Conservation (phyloP, 139 green algal genomes). For the Penium margaritaceum region DNA sequence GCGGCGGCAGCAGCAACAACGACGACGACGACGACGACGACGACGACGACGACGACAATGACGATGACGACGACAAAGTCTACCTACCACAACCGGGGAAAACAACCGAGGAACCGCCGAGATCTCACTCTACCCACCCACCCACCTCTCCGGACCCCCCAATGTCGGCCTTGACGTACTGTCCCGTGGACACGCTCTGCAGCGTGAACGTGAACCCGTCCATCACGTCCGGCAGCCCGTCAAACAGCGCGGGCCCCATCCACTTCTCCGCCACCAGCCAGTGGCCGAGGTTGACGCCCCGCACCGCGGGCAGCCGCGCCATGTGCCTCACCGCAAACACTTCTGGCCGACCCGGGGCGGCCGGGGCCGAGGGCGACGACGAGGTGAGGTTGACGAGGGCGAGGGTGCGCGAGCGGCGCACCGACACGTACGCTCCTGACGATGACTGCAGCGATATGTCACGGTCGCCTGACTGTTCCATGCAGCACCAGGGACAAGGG, state of each 20-base stretch:
- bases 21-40: no score
- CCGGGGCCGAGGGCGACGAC: not conserved
- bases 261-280: slow-evolving; percentile 30
- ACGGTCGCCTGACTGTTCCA: not conserved
- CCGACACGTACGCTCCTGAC: not conserved
- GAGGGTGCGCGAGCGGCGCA: not conserved
- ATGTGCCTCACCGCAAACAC: slow-evolving; percentile 15
- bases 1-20: no score
- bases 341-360: not conserved
- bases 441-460: not conserved
- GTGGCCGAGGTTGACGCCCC: slow-evolving; percentile 23
- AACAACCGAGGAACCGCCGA: no score
- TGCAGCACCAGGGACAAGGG: not conserved
- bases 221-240: slow-evolving; percentile 14
- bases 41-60: no score
- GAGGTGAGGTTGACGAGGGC: not conserved
- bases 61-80: no score
- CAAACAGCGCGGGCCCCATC: slow-evolving; percentile 24
- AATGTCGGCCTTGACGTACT: not conserved
- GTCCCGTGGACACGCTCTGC: not conserved
- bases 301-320: not conserved
- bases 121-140: no score
- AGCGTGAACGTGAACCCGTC: slow-evolving; percentile 3
- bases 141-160: not conserved
- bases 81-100: no score